Conservation (phyloP, 2,329 filamentous ascomycete genomes). For the Fusarium verrucosum region DNA sequence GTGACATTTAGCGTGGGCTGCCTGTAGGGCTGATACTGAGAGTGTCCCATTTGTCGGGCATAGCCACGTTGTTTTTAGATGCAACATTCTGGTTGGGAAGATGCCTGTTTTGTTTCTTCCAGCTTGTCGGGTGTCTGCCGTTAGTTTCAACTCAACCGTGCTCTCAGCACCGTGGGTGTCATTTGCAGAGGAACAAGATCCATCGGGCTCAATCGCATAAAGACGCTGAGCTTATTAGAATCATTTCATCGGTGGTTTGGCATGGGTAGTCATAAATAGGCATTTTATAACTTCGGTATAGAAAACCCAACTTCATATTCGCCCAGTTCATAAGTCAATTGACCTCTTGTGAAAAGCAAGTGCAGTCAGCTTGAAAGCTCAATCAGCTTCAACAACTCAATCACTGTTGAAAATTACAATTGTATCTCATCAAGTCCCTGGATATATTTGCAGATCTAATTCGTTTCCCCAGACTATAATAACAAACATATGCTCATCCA, state of each 20-base stretch:
- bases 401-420: background rate
- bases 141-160: background rate
- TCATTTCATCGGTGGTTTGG: no score
- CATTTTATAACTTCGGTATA: no score
- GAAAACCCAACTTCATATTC: no score
- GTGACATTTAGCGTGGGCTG: conserved; percentile 11
- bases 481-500: conserved; percentile 36
- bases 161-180: background rate
- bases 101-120: background rate
- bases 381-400: background rate
- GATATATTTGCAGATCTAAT: background rate
- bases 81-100: no score
- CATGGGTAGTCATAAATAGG: no score
- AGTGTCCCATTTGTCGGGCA: background rate
- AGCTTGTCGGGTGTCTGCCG: background rate
- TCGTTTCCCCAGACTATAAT: conserved; percentile 13
- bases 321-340: no score
- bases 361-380: background rate
- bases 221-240: no score
- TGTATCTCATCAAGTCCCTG: background rate
- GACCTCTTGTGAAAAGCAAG: background rate
- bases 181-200: no score
- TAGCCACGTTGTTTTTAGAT: background rate
- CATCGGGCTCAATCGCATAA: no score
- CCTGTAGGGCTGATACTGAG: conserved; percentile 3